These are phyloP conservation scores for Penicillium sp. DNA, from an alignment of 2,329 filamentous ascomycete genomes.

Conservation along the genomic window DNA sequence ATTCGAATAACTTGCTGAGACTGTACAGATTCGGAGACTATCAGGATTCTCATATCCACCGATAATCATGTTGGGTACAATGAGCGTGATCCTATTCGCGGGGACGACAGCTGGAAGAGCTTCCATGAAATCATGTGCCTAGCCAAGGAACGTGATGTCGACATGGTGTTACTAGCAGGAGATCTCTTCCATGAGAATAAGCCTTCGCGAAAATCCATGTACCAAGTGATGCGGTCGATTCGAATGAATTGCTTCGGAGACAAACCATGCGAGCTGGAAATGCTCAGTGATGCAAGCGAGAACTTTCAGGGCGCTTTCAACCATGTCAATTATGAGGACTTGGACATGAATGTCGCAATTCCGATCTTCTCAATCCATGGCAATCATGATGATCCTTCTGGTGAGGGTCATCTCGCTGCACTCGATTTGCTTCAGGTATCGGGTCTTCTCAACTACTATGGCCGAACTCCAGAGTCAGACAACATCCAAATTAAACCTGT, in stretches of 20 bases:
- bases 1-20: slow-evolving; percentile 6
- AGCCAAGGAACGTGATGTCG: slow-evolving; percentile 84
- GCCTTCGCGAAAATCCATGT: slow-evolving; percentile 91
- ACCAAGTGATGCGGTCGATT: slow-evolving; percentile 93
- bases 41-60: slow-evolving; percentile 89
- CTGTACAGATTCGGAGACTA: slow-evolving; percentile 69
- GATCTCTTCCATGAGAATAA: slow-evolving; percentile 99
- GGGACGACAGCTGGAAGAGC: slow-evolving; percentile 93
- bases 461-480: slow-evolving; percentile 85
- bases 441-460: slow-evolving; percentile 93
- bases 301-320: slow-evolving; percentile 88
- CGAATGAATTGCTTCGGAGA: slow-evolving; percentile 92
- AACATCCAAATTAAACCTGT: slow-evolving; percentile 92
- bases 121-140: slow-evolving; percentile 95
- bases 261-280: slow-evolving; percentile 92
- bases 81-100: slow-evolving; percentile 90
- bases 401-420: slow-evolving; percentile 87
- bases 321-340: slow-evolving; percentile 96
- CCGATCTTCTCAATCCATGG: slow-evolving; percentile 98
- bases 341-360: slow-evolving; percentile 94
- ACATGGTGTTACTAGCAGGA: slow-evolving; percentile 94
- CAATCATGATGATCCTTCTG: slow-evolving; percentile 98
- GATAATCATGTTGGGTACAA: slow-evolving; percentile 98
- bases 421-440: slow-evolving; percentile 89
- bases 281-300: slow-evolving; percentile 88